These are phyloP conservation scores for Botrytis cinerea DNA, from an alignment of 2,329 filamentous ascomycete species.

Conservation along the genomic window DNA sequence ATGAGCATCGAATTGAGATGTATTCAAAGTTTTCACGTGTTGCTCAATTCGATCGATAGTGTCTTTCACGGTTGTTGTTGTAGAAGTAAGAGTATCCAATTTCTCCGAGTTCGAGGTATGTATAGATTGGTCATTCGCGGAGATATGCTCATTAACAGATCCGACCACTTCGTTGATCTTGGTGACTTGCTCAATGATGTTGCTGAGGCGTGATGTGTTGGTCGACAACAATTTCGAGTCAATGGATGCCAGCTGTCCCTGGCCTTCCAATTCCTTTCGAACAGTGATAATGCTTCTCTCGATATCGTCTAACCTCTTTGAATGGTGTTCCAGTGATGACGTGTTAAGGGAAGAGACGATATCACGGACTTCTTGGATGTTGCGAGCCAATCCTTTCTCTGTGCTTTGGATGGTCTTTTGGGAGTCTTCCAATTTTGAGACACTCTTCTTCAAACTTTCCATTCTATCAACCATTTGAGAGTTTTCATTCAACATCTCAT, in stretches of 20 bases:
- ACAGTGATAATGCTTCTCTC: conserved; percentile 30
- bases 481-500: conserved; percentile 26
- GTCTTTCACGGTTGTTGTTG: conserved; percentile 27
- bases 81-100: conserved; percentile 27
- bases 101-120: conserved; percentile 23
- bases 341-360: conserved; percentile 31
- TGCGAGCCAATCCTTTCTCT: conserved; percentile 28
- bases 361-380: conserved; percentile 29
- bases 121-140: conserved; percentile 18
- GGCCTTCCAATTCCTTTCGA: conserved; percentile 30
- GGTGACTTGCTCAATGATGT: conserved; percentile 27
- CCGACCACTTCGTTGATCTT: conserved; percentile 29
- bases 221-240: conserved; percentile 32
- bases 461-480: conserved; percentile 28
- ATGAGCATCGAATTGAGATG: conserved; percentile 24
- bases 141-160: conserved; percentile 27
- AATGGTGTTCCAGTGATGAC: conserved; percentile 27
- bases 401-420: conserved; percentile 23
- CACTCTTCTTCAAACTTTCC: conserved; percentile 25
- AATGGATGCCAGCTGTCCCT: conserved; percentile 30
- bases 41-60: conserved; percentile 23
- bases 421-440: conserved; percentile 29
- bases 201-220: conserved; percentile 30
- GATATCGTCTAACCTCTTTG: conserved; percentile 29
- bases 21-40: conserved; percentile 23